Conservation (phyloP, 2,329 filamentous ascomycete genomes). For the Cryphonectria parasitica region DNA sequence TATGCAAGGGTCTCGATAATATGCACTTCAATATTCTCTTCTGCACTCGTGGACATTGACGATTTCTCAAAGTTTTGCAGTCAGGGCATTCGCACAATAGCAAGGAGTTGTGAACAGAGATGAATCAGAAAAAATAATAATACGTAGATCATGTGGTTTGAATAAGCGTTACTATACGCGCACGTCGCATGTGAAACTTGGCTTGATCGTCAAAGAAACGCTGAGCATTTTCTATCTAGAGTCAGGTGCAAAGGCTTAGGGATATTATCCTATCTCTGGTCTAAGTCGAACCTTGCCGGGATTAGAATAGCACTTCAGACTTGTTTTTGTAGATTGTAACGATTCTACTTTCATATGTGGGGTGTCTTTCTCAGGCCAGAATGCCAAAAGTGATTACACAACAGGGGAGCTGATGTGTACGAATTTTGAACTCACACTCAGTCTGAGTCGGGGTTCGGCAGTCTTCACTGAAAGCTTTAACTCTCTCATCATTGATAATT, state of each 20-base stretch:
- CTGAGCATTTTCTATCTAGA: background rate
- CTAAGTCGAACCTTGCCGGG: background rate
- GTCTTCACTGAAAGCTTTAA: too few species aligned
- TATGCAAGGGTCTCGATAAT: background rate
- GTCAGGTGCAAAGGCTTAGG: background rate
- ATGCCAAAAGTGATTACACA: too few species aligned
- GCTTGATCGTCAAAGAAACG: background rate
- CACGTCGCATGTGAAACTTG: background rate
- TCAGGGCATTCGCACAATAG: background rate
- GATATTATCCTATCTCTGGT: too few species aligned
- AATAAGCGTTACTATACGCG: background rate
- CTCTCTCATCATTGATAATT: too few species aligned
- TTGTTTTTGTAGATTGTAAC: background rate
- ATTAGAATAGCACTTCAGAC: background rate
- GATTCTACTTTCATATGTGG: background rate
- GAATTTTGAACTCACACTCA: too few species aligned
- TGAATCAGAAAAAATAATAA: background rate
- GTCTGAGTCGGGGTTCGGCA: too few species aligned
- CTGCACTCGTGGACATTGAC: too few species aligned
- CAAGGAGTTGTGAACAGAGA: background rate
- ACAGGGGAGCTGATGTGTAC: too few species aligned
- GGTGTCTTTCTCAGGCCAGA: background rate
- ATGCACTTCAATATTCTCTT: too few species aligned
- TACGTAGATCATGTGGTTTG: background rate
- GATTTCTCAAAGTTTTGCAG: background rate